Conservation (phyloP, 2,329 filamentous ascomycete species). For the Apiospora marii region DNA sequence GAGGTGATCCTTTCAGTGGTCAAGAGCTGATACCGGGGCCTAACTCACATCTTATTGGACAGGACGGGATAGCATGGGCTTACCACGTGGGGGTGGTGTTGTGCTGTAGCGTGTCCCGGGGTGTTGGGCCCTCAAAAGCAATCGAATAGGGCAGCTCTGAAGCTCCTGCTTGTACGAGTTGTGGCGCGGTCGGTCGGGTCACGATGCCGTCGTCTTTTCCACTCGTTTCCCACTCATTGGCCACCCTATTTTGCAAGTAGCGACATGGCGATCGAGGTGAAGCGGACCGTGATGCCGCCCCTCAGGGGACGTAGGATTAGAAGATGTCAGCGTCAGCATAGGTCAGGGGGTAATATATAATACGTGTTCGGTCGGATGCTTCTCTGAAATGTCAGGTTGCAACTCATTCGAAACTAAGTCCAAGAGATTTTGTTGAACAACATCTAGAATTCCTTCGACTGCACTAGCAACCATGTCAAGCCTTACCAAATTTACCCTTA, state of each 20-base stretch:
- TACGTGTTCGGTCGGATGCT: background rate
- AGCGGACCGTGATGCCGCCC: background rate
- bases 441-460: background rate
- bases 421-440: too few relatives aligned
- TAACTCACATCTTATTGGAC: background rate
- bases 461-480: background rate
- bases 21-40: background rate
- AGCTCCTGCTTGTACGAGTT: background rate
- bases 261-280: background rate
- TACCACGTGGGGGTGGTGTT: conserved; percentile 1
- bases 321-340: background rate
- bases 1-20: background rate
- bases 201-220: background rate
- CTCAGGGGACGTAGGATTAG: background rate
- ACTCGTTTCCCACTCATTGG: too few relatives aligned
- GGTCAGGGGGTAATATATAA: background rate
- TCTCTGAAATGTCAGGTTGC: too few relatives aligned
- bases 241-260: background rate
- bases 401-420: background rate
- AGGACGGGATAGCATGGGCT: background rate
- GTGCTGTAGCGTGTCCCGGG: background rate
- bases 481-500: background rate
- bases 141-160: background rate
- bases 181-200: background rate
- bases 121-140: background rate